These are phyloP conservation scores for Verticillium dahliae DNA, from an alignment of 2,329 filamentous ascomycete genomes.

Conservation along the genomic window DNA sequence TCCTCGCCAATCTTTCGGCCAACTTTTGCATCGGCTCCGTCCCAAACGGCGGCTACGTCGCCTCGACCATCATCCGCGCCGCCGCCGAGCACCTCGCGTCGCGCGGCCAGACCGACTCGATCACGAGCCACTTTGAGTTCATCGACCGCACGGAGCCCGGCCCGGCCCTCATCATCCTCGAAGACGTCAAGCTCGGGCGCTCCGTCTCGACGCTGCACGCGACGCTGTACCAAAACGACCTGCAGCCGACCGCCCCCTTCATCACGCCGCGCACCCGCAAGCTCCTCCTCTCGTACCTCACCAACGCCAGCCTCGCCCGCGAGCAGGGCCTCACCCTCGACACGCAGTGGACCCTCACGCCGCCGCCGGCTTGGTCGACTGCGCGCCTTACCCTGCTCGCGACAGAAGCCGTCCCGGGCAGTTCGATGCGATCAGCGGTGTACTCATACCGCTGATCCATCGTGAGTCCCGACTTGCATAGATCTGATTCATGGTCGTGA, in stretches of 20 bases:
- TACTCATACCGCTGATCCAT: too few species aligned
- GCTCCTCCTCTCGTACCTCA: slow-evolving; percentile 30
- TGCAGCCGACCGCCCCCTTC: slow-evolving; percentile 26
- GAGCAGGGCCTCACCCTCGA: slow-evolving; percentile 20
- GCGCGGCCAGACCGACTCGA: slow-evolving; percentile 27
- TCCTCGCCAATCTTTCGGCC: slow-evolving; percentile 14
- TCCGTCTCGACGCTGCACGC: slow-evolving; percentile 33
- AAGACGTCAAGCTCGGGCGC: slow-evolving; percentile 34
- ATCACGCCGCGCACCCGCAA: slow-evolving; percentile 22
- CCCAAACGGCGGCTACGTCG: slow-evolving; percentile 40
- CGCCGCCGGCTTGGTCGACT: too few species aligned
- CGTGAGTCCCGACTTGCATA: too few species aligned
- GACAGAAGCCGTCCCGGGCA: slow-evolving; percentile 17
- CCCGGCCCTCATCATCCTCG: slow-evolving; percentile 28
- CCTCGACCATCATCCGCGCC: slow-evolving; percentile 29
- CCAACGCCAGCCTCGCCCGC: slow-evolving; percentile 23
- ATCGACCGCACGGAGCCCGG: slow-evolving; percentile 30
- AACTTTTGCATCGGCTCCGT: slow-evolving; percentile 24
- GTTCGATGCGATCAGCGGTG: too few species aligned
- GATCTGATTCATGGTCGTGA: too few species aligned
- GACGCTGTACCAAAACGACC: slow-evolving; percentile 31
- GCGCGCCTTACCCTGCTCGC: slow-evolving; percentile 18
- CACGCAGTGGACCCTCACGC: slow-evolving; percentile 7
- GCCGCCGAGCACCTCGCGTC: slow-evolving; percentile 24
- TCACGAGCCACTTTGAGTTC: slow-evolving; percentile 34